Evolutionary conservation across 352 stramenopile genomes (phyloP), one percentile per base, ranked within the genome.

Genomic region (Phytophthora megakarya): DNA sequence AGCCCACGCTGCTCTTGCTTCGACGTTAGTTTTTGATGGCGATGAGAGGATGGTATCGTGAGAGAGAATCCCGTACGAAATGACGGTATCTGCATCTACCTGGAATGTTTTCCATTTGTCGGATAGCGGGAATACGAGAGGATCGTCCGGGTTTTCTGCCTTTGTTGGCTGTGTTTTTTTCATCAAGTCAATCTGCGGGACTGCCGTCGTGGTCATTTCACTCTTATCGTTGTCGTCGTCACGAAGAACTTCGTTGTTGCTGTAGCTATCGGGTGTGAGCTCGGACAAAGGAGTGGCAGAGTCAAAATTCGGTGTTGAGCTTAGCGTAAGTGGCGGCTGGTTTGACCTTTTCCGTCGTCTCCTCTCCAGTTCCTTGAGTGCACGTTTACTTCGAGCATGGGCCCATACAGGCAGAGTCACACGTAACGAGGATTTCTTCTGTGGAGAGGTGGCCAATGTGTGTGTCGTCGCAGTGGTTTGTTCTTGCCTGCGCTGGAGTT

Each of bases 341-440:
- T 64, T 62, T 19, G 45, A 12, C 3, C 60, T 50, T 8, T n/a
- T 18, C 19, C 62, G 39, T 9, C 60, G 52, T 52, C 37, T 63
- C 9, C 40, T 62, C 19, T 90, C 74, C 18, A 93, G 67, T 42
- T 91, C 78, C 15, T 75, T 74, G 0, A 93, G 56, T 19, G 84
- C 84, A 8, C 81, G 72, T 45, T 93, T 93, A 56, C 80, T 91
- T 26, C 84, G 68, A 22, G 75, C 71, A 39, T 86, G 80, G 1
- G 84, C 84, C 84, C 84, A 93, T 12, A 76, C 51, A 1, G 84
- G 81, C 10, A 89, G 43, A 15, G 65, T 66, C 13, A 75, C 69
- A 3, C 65, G 66, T 32, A 72, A 48, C 10, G 59, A 60, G 39
- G 62, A 67, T 13, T 73, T 84, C 21, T 44, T 64, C 11, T 59